Evolutionary conservation across 306 rosid genomes (phyloP).

Genomic region (Trifolium repens): DNA sequence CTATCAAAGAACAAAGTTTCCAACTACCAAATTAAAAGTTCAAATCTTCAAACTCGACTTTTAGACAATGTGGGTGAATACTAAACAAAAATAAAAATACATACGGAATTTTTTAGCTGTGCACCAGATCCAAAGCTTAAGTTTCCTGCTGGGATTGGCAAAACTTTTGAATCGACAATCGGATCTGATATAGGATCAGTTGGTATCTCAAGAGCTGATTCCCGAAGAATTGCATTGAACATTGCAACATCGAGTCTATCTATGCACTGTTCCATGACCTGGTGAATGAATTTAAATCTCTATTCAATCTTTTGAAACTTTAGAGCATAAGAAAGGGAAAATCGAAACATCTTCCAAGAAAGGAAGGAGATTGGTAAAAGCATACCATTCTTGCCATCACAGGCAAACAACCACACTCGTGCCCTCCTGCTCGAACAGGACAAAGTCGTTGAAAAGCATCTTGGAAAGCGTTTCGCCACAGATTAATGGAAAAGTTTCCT

Average conservation of each 20-base stretch:
- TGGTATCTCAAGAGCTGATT: constrained; percentile 92
- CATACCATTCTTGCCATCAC: constrained; percentile 83
- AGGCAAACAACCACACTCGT: constrained; percentile 95
- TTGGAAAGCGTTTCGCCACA: constrained; percentile 88
- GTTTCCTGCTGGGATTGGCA: constrained; percentile 96
- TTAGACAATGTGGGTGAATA: neutral
- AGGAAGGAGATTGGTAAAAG: constrained; percentile 23
- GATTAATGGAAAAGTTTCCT: constrained; percentile 78
- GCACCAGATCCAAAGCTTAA: constrained; percentile 99
- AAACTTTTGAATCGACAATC: constrained; percentile 83
- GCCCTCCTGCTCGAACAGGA: constrained; percentile 98
- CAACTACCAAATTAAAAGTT: neutral
- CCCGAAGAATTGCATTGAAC: constrained; percentile 96
- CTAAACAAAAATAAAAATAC: constrained; percentile 26
- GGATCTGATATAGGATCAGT: constrained; percentile 99
- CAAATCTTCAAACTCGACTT: constrained; percentile 16
- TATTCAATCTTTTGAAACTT: constrained; percentile 36
- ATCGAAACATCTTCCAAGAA: constrained; percentile 9
- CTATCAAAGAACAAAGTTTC: constrained; percentile 16
- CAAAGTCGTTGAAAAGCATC: constrained; percentile 90
- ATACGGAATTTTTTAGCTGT: constrained; percentile 90
- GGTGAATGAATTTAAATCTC: constrained; percentile 39
- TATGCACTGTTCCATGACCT: constrained; percentile 93
- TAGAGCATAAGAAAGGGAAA: constrained; percentile 26
- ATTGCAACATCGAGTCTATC: constrained; percentile 92